These are phyloP conservation scores for Gnetum montanum DNA, from an alignment of 75 land plant species.

Conservation along the genomic window DNA sequence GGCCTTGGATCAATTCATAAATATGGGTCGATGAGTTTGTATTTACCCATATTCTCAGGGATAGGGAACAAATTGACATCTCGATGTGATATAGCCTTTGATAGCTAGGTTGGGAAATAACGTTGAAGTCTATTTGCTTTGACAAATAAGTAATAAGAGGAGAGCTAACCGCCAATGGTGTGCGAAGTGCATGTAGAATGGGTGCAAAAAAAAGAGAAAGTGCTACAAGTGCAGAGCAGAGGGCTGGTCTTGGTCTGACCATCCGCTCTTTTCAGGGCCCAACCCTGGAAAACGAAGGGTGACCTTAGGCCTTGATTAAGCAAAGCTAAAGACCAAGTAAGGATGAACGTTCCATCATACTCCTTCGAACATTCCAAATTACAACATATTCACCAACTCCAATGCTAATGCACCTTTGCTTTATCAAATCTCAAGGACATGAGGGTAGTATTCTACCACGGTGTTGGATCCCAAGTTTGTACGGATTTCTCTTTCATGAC, in stretches of 20 bases:
- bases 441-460: not conserved
- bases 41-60: not conserved
- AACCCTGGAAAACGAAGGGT: no score
- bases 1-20: not conserved
- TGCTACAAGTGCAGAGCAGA: not conserved
- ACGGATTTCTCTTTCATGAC: no score
- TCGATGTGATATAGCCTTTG: not conserved
- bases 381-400: not conserved
- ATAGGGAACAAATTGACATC: not conserved
- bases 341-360: not conserved
- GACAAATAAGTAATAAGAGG: not conserved
- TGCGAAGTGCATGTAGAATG: not conserved
- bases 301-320: no score
- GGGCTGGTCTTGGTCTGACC: not conserved
- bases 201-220: not conserved
- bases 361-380: not conserved
- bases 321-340: no score
- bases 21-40: not conserved
- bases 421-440: not conserved
- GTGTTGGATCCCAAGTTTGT: not conserved
- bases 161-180: conserved; percentile 1
- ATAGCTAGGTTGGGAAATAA: not conserved
- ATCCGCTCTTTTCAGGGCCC: not conserved
- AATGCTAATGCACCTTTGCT: not conserved
- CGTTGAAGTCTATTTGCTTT: not conserved